Base-by-base conservation (phyloP, 306 rosid species). In the Geum urbanum region DNA sequence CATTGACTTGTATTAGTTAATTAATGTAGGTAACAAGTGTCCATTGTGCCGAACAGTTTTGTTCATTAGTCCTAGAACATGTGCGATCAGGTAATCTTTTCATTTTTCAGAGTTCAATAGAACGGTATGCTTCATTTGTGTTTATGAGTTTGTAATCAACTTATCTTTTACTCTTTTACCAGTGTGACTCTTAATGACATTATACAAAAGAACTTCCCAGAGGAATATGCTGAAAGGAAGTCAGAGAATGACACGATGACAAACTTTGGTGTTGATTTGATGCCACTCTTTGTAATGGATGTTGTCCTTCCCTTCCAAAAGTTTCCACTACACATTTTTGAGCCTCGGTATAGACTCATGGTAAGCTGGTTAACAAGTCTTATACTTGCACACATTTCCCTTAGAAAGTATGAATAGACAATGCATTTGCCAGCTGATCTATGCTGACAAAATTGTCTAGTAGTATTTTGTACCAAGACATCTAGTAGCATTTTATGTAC, bases 281-380 rank as follows among this genome's bases (percentile, higher is more conserved):
- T 94, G 73, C 99, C 99, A 69, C 99, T 94, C 57, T 94, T 94
- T 87, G 99, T 94, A 82, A 94, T 94, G 99, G 99, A 94, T 80
- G 99, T 87, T 67, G 96, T 91, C 74, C 80, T 94, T 60, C 97
- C 97, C 9, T 86, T 96, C 81, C 99, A 94, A 79, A 94, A 83
- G 80, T 89, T 94, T 63, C 92, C 95, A 6, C 92, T 94, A 65
- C 79, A 94, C 84, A 94, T 94, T 83, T 94, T 94, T 82, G 99
- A 94, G 81, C 96, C 99, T 50, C 99, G 96, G 32, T 94, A 94
- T 84, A 89, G 99, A 87, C 91, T 94, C 27, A 94, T 94, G 99
- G 99, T 94, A 84, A 89, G 91, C 81, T 75, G 55, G 67, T 77
- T 12, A 39, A 58, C 18, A 51, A 43, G 75, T 69, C 56, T 53